phyloP scores from a whole-genome alignment of 179 eudicot species.

The Beta lomatogona region DNA sequence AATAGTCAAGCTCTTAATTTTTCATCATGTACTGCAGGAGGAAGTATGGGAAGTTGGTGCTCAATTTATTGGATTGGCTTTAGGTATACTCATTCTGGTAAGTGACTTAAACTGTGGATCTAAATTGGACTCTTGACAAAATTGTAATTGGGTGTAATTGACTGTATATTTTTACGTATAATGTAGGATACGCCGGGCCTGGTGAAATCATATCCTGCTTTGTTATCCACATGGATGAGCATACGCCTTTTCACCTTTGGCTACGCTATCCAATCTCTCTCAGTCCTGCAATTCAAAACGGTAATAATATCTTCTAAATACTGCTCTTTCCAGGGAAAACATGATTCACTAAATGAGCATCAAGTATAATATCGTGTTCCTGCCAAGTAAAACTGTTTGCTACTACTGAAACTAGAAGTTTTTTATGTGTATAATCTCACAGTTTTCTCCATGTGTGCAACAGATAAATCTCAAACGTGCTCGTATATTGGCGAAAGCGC shows the following conservation, averaged over 20 bases:
- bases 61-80: slow-evolving; percentile 83
- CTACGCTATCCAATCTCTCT: slow-evolving; percentile 83
- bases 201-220: slow-evolving; percentile 54
- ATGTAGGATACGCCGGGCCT: slow-evolving; percentile 76
- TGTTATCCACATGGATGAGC: slow-evolving; percentile 61
- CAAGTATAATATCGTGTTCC: neutral
- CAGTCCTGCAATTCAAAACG: slow-evolving; percentile 68
- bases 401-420: neutral
- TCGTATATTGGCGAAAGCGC: slow-evolving; percentile 70
- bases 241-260: slow-evolving; percentile 86
- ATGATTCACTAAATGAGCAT: neutral
- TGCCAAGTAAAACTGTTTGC: neutral
- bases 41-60: slow-evolving; percentile 99
- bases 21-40: slow-evolving; percentile 50
- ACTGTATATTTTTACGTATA: too few species aligned
- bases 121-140: neutral
- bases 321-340: neutral
- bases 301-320: slow-evolving; percentile 39
- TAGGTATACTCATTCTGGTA: slow-evolving; percentile 84
- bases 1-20: neutral
- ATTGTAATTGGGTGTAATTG: neutral
- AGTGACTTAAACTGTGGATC: slow-evolving; percentile 8
- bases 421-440: neutral
- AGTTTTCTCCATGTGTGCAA: neutral
- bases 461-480: slow-evolving; percentile 97